Conservation (phyloP, 345 rosid genomes). For the Noccaea caerulescens region DNA sequence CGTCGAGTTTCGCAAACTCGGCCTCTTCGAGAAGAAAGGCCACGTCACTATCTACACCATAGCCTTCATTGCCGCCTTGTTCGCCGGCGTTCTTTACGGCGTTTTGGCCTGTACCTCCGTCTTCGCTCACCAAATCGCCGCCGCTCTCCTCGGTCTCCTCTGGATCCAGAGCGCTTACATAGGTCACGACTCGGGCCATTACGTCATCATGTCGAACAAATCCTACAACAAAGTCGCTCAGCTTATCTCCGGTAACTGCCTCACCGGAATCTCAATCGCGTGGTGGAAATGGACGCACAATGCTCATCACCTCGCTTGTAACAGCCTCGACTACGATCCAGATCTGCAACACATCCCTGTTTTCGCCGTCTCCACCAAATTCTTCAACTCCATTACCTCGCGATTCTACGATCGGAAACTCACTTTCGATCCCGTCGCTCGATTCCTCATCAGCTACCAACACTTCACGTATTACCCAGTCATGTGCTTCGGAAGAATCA, state of each 20-base stretch:
- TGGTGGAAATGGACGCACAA: slow-evolving; percentile 99
- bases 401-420: slow-evolving; percentile 68
- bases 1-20: slow-evolving; percentile 62
- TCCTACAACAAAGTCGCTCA: slow-evolving; percentile 66
- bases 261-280: slow-evolving; percentile 94
- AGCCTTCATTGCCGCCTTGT: slow-evolving; percentile 49
- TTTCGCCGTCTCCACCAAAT: slow-evolving; percentile 72
- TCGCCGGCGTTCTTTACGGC: slow-evolving; percentile 62
- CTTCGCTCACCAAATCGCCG: slow-evolving; percentile 64
- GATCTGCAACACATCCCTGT: slow-evolving; percentile 97
- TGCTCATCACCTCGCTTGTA: slow-evolving; percentile 91
- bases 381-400: slow-evolving; percentile 68
- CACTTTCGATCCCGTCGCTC: slow-evolving; percentile 67
- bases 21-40: slow-evolving; percentile 79
- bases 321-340: slow-evolving; percentile 91
- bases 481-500: slow-evolving; percentile 78
- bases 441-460: slow-evolving; percentile 76
- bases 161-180: slow-evolving; percentile 89
- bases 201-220: slow-evolving; percentile 64
- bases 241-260: slow-evolving; percentile 76
- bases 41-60: slow-evolving; percentile 58
- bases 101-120: slow-evolving; percentile 59
- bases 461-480: slow-evolving; percentile 91
- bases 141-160: slow-evolving; percentile 64
- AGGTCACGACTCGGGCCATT: slow-evolving; percentile 96